phyloP scores from a whole-genome alignment of 306 rosid species.

The Dryas drummondii region DNA sequence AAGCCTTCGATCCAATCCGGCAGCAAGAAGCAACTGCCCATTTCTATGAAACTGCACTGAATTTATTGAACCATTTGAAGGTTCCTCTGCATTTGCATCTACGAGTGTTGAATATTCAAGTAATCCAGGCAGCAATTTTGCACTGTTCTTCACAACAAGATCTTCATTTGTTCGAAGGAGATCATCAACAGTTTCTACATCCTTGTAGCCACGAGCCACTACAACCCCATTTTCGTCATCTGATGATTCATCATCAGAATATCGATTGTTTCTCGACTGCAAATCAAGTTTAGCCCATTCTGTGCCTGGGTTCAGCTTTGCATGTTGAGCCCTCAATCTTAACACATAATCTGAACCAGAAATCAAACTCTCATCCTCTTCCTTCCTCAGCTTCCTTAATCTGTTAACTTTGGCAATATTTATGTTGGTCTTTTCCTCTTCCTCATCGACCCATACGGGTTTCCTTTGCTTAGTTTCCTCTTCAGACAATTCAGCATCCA shows the following conservation, averaged over 20 bases:
- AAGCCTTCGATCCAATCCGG: conserved; percentile 79
- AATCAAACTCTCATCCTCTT: conserved; percentile 66
- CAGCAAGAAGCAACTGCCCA: conserved; percentile 74
- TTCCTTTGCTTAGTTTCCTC: conserved; percentile 49
- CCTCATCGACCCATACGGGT: conserved; percentile 86
- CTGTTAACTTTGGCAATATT: conserved; percentile 68
- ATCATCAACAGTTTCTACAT: conserved; percentile 47
- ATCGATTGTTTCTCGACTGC: conserved; percentile 27
- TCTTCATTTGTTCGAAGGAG: conserved; percentile 76
- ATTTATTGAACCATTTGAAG: conserved; percentile 58
- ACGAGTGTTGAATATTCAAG: conserved; percentile 68
- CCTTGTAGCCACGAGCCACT: conserved; percentile 46
- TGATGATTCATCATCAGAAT: conserved; percentile 54
- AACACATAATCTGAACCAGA: conserved; percentile 73
- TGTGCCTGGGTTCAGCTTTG: conserved; percentile 77
- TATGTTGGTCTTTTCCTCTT: conserved; percentile 60
- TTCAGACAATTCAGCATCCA: conserved; percentile 35
- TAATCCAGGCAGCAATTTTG: conserved; percentile 68
- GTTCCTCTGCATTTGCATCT: conserved; percentile 79
- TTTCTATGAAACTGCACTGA: conserved; percentile 88
- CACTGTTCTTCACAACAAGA: conserved; percentile 62
- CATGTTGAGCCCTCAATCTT: conserved; percentile 88
- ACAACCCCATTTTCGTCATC: conserved; percentile 64
- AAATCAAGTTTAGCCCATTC: conserved; percentile 73
- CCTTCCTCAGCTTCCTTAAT: conserved; percentile 82